Conservation (phyloP, 345 rosid genomes). For the Salix brachista region DNA sequence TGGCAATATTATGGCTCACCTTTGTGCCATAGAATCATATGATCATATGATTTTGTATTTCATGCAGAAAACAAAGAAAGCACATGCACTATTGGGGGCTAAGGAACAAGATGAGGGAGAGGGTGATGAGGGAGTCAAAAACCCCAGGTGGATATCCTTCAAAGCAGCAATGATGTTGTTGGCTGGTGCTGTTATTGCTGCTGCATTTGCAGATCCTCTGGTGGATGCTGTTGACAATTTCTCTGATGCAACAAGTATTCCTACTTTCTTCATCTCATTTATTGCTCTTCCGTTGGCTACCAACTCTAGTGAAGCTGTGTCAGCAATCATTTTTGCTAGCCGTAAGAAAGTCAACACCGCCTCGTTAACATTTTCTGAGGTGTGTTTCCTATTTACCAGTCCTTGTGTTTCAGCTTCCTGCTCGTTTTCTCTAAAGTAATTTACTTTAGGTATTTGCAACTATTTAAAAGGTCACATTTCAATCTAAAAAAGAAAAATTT, state of each 20-base stretch:
- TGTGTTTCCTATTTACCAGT: constrained; percentile 16
- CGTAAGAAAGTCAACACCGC: constrained; percentile 76
- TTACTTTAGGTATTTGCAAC: not conserved
- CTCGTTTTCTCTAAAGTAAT: not conserved
- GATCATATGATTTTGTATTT: not conserved
- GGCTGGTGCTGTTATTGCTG: constrained; percentile 78
- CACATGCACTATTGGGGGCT: constrained; percentile 55
- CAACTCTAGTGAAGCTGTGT: constrained; percentile 89
- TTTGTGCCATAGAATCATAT: not conserved
- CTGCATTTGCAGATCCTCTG: constrained; percentile 92
- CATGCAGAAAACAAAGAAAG: constrained; percentile 68
- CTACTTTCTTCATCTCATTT: constrained; percentile 92
- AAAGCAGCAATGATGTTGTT: constrained; percentile 69
- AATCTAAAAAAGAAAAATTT: not conserved
- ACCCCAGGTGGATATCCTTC: constrained; percentile 46
- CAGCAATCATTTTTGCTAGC: constrained; percentile 83
- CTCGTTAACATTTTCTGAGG: constrained; percentile 93
- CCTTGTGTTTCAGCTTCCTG: not conserved
- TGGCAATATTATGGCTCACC: constrained; percentile 2
- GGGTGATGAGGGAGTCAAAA: constrained; percentile 54
- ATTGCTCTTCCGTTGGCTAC: constrained; percentile 90
- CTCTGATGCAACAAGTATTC: constrained; percentile 85
- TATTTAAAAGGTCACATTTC: not conserved
- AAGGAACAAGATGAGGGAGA: constrained; percentile 26
- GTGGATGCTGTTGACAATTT: constrained; percentile 88